A percentile compares a stretch with the other conserved stretches of the same genome.
Evolutionary conservation across 495 filamentous ascomycete genomes (phyloP).

Genomic region (Lasiosphaeris hirsuta): DNA sequence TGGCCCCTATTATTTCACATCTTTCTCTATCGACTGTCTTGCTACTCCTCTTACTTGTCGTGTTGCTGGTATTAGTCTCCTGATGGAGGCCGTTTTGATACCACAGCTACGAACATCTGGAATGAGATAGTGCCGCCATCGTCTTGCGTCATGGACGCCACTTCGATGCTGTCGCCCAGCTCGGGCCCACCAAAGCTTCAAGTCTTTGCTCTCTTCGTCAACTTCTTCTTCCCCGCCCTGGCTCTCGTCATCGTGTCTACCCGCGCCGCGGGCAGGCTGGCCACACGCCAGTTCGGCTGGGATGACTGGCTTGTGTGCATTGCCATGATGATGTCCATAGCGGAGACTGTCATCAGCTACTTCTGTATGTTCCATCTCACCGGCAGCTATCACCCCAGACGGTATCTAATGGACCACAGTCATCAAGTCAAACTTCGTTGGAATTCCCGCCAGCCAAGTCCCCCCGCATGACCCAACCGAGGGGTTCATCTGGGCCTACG

Average conservation of each 20-base stretch:
- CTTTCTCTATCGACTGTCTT: conserved; percentile 14
- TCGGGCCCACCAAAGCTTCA: conserved; percentile 33
- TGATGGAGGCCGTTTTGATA: conserved; percentile 19
- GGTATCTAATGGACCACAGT: conserved; percentile 28
- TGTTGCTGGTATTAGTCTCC: conserved; percentile 4
- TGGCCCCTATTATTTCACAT: conserved; percentile 10
- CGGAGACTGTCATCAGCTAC: conserved; percentile 42
- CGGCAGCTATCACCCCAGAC: neutral
- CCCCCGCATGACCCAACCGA: conserved; percentile 41
- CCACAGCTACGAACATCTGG: conserved; percentile 19
- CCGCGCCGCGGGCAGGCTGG: conserved; percentile 41
- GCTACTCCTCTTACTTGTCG: neutral
- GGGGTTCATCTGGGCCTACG: conserved; percentile 47
- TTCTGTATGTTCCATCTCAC: conserved; percentile 33
- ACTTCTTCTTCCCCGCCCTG: conserved; percentile 46
- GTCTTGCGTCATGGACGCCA: conserved; percentile 28
- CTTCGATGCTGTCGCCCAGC: conserved; percentile 17
- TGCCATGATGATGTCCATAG: conserved; percentile 44
- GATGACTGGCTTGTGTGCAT: conserved; percentile 45
- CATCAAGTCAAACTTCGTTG: conserved; percentile 52
- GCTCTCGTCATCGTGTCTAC: conserved; percentile 42
- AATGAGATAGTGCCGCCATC: conserved; percentile 26
- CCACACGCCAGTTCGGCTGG: conserved; percentile 35
- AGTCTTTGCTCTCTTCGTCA: conserved; percentile 42
- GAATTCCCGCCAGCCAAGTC: conserved; percentile 45